These are phyloP conservation scores for Nymphaea colorata DNA, from an alignment of 164 flowering plant species.

Conservation along the genomic window DNA sequence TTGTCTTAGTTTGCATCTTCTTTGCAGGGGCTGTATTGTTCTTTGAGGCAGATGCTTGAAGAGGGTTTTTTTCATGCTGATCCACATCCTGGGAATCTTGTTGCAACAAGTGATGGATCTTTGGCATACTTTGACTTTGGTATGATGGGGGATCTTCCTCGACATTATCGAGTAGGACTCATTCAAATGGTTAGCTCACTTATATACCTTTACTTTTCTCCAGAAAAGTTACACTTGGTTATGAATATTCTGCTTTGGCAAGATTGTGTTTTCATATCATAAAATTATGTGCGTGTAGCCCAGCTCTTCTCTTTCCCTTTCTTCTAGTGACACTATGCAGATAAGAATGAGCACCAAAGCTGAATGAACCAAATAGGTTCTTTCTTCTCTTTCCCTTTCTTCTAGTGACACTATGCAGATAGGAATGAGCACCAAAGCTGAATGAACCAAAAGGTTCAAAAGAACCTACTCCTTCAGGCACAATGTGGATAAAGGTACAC, in stretches of 20 bases:
- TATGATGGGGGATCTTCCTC: constrained; percentile 98
- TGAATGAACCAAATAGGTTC: too few relatives aligned
- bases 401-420: too few relatives aligned
- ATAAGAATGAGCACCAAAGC: too few relatives aligned
- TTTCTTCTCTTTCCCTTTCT: neutral
- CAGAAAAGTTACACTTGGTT: neutral
- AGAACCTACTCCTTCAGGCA: too few relatives aligned
- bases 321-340: too few relatives aligned
- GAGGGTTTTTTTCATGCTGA: constrained; percentile 99
- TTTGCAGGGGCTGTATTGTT: constrained; percentile 72
- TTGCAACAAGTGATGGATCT: constrained; percentile 63
- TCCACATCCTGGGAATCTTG: constrained; percentile 97
- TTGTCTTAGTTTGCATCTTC: too few relatives aligned
- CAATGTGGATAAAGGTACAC: too few relatives aligned
- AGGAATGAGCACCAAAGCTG: too few relatives aligned
- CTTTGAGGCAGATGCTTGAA: constrained; percentile 90
- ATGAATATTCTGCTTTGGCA: neutral
- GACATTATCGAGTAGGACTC: constrained; percentile 90
- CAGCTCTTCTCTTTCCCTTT: neutral
- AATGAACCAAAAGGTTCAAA: too few relatives aligned
- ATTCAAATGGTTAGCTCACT: constrained; percentile 66
- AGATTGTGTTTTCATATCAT: too few relatives aligned
- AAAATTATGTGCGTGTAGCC: neutral
- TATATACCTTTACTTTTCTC: constrained; percentile 9
- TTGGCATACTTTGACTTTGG: constrained; percentile 98